phyloP scores from a whole-genome alignment of 345 rosid species.

The Syzygium aromaticum region DNA sequence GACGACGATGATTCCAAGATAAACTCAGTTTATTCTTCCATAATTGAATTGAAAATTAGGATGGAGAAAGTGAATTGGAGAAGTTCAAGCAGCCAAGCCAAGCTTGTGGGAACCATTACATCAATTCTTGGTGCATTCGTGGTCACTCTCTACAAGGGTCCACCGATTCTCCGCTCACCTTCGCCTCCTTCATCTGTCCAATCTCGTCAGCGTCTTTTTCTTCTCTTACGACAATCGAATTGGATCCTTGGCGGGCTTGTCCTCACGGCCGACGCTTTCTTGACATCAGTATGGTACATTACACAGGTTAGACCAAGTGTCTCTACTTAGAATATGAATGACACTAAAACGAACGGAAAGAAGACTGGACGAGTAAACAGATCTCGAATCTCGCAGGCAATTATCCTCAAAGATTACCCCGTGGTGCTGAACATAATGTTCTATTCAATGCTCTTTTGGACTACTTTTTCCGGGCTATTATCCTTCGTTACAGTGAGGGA shows the following conservation, averaged over 20 bases:
- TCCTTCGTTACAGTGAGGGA: not conserved
- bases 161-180: not conserved
- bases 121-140: conserved; percentile 11
- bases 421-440: not conserved
- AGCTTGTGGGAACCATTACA: conserved; percentile 4
- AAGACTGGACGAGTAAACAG: not conserved
- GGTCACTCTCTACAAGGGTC: conserved; percentile 12
- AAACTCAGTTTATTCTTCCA: not conserved
- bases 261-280: not conserved
- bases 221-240: not conserved
- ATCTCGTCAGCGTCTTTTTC: not conserved
- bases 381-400: conserved; percentile 1
- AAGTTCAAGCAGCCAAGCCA: conserved; percentile 9
- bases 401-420: conserved; percentile 3
- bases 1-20: not conserved
- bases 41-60: not conserved
- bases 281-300: conserved; percentile 2
- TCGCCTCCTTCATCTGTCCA: not conserved
- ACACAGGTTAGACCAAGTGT: not conserved
- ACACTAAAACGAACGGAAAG: not conserved
- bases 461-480: not conserved
- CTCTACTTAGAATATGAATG: not conserved
- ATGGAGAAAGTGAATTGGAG: conserved; percentile 5
- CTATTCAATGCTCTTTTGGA: not conserved
- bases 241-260: conserved; percentile 11